A percentile compares a stretch with the other conserved stretches of the same genome.
phyloP scores from a whole-genome alignment of 163 green algal species.

The Chlorella variabilis region DNA sequence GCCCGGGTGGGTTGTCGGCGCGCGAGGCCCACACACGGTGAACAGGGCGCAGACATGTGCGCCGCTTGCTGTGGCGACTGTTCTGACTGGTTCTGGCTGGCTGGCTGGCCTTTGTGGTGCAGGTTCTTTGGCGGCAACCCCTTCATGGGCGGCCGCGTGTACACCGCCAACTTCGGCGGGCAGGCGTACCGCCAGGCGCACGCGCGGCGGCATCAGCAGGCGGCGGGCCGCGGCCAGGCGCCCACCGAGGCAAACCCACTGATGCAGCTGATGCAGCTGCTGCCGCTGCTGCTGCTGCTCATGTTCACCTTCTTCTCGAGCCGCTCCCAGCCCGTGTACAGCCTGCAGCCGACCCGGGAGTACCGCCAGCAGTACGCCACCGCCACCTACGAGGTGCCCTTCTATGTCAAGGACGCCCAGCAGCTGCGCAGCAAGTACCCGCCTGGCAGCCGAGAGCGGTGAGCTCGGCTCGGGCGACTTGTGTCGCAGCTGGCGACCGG shows the following conservation, averaged over 20 bases:
- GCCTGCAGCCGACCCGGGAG: slow-evolving; percentile 37
- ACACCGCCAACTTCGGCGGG: slow-evolving; percentile 4
- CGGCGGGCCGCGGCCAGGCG: neutral
- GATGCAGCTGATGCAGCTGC: slow-evolving; percentile 36
- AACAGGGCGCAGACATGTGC: too few species aligned
- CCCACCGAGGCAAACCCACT: neutral
- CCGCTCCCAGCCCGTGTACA: slow-evolving; percentile 31
- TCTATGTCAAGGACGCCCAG: slow-evolving; percentile 35
- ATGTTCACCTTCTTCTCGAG: slow-evolving; percentile 44
- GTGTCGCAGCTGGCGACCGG: too few species aligned
- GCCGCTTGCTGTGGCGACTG: too few species aligned
- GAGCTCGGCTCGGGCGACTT: neutral
- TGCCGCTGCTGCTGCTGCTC: slow-evolving; percentile 50
- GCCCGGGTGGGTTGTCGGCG: too few species aligned
- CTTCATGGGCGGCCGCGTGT: slow-evolving; percentile 40
- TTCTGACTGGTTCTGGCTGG: neutral
- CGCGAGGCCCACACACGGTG: too few species aligned
- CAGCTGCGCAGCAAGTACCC: slow-evolving; percentile 33
- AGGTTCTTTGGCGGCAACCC: slow-evolving; percentile 60
- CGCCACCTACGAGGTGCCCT: slow-evolving; percentile 44
- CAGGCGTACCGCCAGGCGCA: neutral
- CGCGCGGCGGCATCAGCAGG: slow-evolving; percentile 4
- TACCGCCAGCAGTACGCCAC: slow-evolving; percentile 27
- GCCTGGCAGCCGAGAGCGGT: slow-evolving; percentile 30
- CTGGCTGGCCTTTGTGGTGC: neutral